Percentiles rank a stretch among this genome's conserved stretches.
These are phyloP conservation scores for Agarophyton chilense DNA, from an alignment of 23 red algal genomes.

Conservation along the genomic window DNA sequence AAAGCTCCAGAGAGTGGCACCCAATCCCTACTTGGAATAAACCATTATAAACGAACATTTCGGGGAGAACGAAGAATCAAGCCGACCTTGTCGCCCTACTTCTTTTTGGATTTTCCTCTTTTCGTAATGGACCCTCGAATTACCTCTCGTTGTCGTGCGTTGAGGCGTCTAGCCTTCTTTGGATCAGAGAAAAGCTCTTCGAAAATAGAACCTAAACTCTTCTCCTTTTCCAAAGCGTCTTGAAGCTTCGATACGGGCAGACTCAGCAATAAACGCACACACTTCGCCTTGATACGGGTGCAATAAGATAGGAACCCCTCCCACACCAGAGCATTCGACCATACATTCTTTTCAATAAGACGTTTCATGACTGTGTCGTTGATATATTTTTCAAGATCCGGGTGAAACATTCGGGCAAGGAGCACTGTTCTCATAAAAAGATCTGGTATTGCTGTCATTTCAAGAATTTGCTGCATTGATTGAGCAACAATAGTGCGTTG, in stretches of 20 bases:
- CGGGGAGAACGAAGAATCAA: neutral
- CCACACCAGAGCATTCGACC: conserved; percentile 63
- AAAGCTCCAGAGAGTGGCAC: neutral
- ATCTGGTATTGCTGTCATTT: conserved; percentile 66
- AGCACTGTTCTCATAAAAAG: conserved; percentile 77
- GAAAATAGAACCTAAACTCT: conserved; percentile 41
- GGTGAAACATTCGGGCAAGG: conserved; percentile 56
- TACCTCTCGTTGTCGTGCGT: conserved; percentile 15
- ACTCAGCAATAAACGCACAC: conserved; percentile 44
- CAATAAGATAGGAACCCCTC: conserved; percentile 72
- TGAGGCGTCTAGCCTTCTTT: conserved; percentile 19
- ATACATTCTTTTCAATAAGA: conserved; percentile 73
- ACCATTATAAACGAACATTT: neutral
- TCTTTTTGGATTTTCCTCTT: conserved; percentile 1
- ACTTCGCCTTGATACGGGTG: conserved; percentile 20
- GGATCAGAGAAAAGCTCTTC: conserved; percentile 27
- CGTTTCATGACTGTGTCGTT: conserved; percentile 66
- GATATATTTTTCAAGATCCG: conserved; percentile 73
- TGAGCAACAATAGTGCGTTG: conserved; percentile 69
- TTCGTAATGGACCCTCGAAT: conserved; percentile 24
- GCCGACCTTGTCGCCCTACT: neutral
- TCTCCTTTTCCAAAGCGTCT: conserved; percentile 47
- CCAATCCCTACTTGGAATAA: neutral
- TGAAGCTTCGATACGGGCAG: conserved; percentile 53
- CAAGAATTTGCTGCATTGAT: conserved; percentile 67